phyloP scores from a whole-genome alignment of 2,329 filamentous ascomycete species.

The Blastomyces gilchristii region DNA sequence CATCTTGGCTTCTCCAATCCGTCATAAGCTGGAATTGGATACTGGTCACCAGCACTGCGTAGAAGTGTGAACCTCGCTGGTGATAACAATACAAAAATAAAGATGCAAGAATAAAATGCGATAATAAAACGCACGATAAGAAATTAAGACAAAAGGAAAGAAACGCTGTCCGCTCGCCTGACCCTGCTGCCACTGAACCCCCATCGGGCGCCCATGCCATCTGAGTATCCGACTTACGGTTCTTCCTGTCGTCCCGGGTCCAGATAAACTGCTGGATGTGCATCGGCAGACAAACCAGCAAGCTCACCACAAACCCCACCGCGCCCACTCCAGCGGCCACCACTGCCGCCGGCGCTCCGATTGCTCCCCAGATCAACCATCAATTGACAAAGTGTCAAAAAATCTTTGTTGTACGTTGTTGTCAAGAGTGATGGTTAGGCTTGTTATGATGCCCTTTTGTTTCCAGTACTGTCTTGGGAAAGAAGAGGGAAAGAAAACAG shows the following conservation, averaged over 20 bases:
- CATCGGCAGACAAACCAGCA: neutral
- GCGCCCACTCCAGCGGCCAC: neutral
- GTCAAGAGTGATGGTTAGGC: neutral
- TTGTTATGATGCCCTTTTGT: neutral
- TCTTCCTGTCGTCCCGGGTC: neutral
- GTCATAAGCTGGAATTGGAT: conserved; percentile 4
- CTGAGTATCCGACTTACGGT: too few relatives aligned
- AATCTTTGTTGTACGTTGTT: neutral
- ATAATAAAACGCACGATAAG: neutral
- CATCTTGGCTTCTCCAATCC: conserved; percentile 5
- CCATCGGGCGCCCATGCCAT: too few relatives aligned
- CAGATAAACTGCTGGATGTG: neutral
- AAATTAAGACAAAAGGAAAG: neutral
- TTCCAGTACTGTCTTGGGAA: neutral
- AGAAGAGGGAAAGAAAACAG: neutral
- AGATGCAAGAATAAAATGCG: too few relatives aligned
- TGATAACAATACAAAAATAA: conserved; percentile 4
- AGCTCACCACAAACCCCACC: neutral
- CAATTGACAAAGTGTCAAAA: neutral
- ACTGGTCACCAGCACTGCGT: conserved; percentile 6
- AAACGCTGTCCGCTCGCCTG: neutral
- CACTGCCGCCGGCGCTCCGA: neutral
- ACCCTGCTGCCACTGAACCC: neutral
- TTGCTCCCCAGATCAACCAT: neutral
- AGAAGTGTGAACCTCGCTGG: conserved; percentile 7